Percentiles rank a stretch among this genome's conserved stretches.
Conservation (phyloP, 306 rosid species). For the Astragalus glycyphyllos region DNA sequence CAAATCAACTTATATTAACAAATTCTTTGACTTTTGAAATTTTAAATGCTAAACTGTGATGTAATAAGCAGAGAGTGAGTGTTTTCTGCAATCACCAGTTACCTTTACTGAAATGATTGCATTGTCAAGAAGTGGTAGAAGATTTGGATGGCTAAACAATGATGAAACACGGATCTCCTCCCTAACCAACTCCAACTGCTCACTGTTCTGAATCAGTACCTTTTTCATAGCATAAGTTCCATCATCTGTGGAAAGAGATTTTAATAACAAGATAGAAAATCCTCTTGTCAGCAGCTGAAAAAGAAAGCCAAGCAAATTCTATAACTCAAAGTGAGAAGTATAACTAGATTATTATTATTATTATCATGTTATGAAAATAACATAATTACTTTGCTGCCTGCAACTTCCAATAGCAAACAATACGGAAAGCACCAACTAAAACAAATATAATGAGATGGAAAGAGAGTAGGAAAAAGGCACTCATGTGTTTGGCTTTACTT, state of each 20-base stretch:
- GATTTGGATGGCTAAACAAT: constrained; percentile 81
- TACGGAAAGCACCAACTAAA: too few species aligned
- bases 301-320: too few species aligned
- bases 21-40: not conserved
- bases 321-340: too few species aligned
- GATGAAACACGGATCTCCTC: constrained; percentile 96
- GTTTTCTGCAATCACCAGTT: not conserved
- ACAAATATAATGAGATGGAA: too few species aligned
- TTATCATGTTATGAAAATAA: too few species aligned
- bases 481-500: too few species aligned
- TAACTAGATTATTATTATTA: too few species aligned
- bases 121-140: constrained; percentile 95
- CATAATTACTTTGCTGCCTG: too few species aligned
- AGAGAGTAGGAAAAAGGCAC: too few species aligned
- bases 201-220: constrained; percentile 85
- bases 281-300: too few species aligned
- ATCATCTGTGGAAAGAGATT: constrained; percentile 53
- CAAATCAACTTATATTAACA: too few species aligned
- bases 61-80: not conserved
- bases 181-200: constrained; percentile 87
- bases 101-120: constrained; percentile 90
- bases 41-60: constrained; percentile 8
- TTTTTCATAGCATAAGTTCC: constrained; percentile 96
- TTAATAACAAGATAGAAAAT: not conserved
- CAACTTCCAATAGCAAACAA: too few species aligned